These are phyloP conservation scores for Rostrohypoxylon terebratum DNA, from an alignment of 495 filamentous ascomycete species.

Conservation along the genomic window DNA sequence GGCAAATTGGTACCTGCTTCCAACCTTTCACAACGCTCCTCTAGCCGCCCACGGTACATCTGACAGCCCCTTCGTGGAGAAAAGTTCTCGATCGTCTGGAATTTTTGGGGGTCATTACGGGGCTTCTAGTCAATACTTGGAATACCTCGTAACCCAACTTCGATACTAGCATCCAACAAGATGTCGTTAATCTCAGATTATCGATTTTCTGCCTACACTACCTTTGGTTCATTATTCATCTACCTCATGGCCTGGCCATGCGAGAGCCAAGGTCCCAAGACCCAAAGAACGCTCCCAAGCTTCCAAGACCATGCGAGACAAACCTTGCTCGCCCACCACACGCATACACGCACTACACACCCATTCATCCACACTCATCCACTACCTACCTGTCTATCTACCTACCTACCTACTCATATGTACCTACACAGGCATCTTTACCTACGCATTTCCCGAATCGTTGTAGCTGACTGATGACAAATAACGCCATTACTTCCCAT, in stretches of 20 bases:
- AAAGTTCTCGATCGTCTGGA: conserved; percentile 47
- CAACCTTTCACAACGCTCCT: conserved; percentile 59
- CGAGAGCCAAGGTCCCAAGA: conserved; percentile 8
- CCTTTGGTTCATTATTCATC: conserved; percentile 41
- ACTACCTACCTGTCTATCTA: neutral
- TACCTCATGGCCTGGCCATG: conserved; percentile 41
- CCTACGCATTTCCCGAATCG: neutral
- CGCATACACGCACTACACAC: neutral
- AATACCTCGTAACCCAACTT: conserved; percentile 20
- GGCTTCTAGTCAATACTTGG: conserved; percentile 19
- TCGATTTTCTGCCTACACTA: conserved; percentile 11
- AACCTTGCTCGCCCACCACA: conserved; percentile 36
- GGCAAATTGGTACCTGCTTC: conserved; percentile 50
- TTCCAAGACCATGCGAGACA: conserved; percentile 39
- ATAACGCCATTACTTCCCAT: conserved; percentile 27
- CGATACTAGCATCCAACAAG: conserved; percentile 22
- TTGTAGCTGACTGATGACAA: conserved; percentile 33
- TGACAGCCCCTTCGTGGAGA: conserved; percentile 46
- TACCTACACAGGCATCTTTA: too few species aligned
- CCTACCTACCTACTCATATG: neutral
- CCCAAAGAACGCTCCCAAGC: neutral
- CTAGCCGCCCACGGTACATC: conserved; percentile 56
- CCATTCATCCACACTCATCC: neutral
- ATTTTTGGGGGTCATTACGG: conserved; percentile 37
- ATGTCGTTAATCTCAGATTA: conserved; percentile 12